Conservation (phyloP, 2,329 filamentous ascomycete genomes). For the Thelonectria blattea region DNA sequence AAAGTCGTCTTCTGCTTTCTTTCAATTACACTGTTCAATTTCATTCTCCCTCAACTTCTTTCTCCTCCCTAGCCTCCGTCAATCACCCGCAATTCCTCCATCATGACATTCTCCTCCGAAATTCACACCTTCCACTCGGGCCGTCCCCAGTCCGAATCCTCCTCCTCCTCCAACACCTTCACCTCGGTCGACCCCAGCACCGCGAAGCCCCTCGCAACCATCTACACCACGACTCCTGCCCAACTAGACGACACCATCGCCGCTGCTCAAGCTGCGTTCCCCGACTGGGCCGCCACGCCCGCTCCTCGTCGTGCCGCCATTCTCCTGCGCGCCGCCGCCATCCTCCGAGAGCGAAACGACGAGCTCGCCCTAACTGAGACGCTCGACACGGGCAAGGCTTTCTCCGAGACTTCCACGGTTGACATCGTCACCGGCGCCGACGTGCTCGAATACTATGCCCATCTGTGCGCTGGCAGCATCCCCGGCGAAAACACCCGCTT, state of each 20-base stretch:
- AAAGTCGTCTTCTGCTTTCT: not conserved
- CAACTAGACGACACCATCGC: conserved; percentile 76
- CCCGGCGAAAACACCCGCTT: conserved; percentile 81
- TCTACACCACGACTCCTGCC: conserved; percentile 70
- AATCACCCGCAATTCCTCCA: conserved; percentile 8
- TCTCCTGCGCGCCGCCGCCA: conserved; percentile 74
- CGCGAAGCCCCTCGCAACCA: conserved; percentile 69
- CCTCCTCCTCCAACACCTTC: conserved; percentile 67
- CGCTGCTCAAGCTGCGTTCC: conserved; percentile 75
- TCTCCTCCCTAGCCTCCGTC: not conserved
- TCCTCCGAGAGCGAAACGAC: conserved; percentile 80
- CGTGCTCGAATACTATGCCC: conserved; percentile 86
- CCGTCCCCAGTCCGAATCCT: conserved; percentile 62
- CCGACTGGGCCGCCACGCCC: conserved; percentile 76
- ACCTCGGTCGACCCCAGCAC: conserved; percentile 77
- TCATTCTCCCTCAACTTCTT: not conserved
- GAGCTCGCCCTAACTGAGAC: conserved; percentile 81
- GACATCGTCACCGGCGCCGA: conserved; percentile 85
- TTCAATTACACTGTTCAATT: no score
- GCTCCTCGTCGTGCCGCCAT: conserved; percentile 78
- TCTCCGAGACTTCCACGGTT: conserved; percentile 81
- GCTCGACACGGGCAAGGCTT: conserved; percentile 85
- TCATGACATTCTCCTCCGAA: conserved; percentile 46
- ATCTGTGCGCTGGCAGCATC: conserved; percentile 77
- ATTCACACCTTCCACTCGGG: conserved; percentile 78